Percentiles rank a stretch among this genome's conserved stretches.
Conservation (phyloP, 306 rosid species). For the Spatholobus suberectus region DNA sequence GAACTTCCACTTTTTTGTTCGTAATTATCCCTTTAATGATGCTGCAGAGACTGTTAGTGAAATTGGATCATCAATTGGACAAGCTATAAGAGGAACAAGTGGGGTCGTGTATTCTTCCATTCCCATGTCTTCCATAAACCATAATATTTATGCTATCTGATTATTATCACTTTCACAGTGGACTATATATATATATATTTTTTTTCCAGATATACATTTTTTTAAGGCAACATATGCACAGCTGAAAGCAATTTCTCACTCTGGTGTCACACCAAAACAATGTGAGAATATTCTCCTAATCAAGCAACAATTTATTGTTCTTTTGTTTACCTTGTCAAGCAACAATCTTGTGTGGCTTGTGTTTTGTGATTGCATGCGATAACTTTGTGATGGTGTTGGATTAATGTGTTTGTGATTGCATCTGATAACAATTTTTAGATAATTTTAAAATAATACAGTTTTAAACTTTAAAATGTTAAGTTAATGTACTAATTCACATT, state of each 20-base stretch:
- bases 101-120: constrained; percentile 67
- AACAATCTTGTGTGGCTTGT: too few relatives aligned
- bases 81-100: constrained; percentile 86
- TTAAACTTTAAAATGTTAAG: too few relatives aligned
- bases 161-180: neutral
- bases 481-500: too few relatives aligned
- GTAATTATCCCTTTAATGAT: constrained; percentile 79
- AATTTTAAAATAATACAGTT: too few relatives aligned
- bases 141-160: neutral
- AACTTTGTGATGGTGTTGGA: too few relatives aligned
- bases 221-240: constrained; percentile 72
- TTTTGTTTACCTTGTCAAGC: neutral
- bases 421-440: too few relatives aligned
- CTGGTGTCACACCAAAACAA: constrained; percentile 51
- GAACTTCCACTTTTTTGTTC: constrained; percentile 31
- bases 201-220: constrained; percentile 56
- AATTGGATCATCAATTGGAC: constrained; percentile 68
- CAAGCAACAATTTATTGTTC: neutral
- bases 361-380: too few relatives aligned
- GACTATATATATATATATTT: neutral
- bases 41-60: constrained; percentile 78
- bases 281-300: constrained; percentile 55
- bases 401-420: too few relatives aligned
- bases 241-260: constrained; percentile 56
- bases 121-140: constrained; percentile 7